A percentile compares a stretch with the other conserved stretches of the same genome.
Evolutionary conservation across 1,284 basidiomycete species (phyloP).

Genomic region (Leccinum griseonigrum): DNA sequence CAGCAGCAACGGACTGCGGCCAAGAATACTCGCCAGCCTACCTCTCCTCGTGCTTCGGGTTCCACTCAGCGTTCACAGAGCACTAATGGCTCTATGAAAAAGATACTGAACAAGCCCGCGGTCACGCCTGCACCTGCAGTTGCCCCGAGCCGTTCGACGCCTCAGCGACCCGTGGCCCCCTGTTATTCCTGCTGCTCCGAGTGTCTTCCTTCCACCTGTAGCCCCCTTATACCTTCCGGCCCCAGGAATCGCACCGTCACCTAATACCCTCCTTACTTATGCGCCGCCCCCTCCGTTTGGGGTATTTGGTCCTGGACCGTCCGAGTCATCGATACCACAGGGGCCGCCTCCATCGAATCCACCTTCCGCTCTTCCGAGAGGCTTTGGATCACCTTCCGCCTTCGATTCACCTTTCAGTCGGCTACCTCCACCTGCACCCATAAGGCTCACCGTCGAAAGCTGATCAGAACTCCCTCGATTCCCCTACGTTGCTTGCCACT

Average conservation of each 20-base stretch:
- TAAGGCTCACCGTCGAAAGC: slow-evolving; percentile 52
- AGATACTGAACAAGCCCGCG: slow-evolving; percentile 45
- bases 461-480: slow-evolving; percentile 35
- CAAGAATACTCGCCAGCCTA: slow-evolving; percentile 43
- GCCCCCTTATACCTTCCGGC: slow-evolving; percentile 48
- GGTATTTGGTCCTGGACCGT: slow-evolving; percentile 41
- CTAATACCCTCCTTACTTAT: slow-evolving; percentile 47
- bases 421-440: slow-evolving; percentile 47
- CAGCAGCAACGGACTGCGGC: slow-evolving; percentile 41
- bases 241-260: slow-evolving; percentile 44
- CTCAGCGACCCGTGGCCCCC: slow-evolving; percentile 31
- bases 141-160: slow-evolving; percentile 27
- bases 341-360: slow-evolving; percentile 45
- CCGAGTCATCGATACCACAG: slow-evolving; percentile 35
- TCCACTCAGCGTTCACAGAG: slow-evolving; percentile 44
- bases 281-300: slow-evolving; percentile 48
- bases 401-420: slow-evolving; percentile 48
- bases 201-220: slow-evolving; percentile 33
- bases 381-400: slow-evolving; percentile 41
- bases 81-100: slow-evolving; percentile 48
- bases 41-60: slow-evolving; percentile 52
- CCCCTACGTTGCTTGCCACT: slow-evolving; percentile 39
- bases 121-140: slow-evolving; percentile 29
- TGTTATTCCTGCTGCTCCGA: slow-evolving; percentile 29
- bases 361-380: slow-evolving; percentile 52